Percentiles rank a stretch among this genome's conserved stretches.
Evolutionary conservation across 306 rosid species (phyloP).

Genomic region (Begonia masoniana): DNA sequence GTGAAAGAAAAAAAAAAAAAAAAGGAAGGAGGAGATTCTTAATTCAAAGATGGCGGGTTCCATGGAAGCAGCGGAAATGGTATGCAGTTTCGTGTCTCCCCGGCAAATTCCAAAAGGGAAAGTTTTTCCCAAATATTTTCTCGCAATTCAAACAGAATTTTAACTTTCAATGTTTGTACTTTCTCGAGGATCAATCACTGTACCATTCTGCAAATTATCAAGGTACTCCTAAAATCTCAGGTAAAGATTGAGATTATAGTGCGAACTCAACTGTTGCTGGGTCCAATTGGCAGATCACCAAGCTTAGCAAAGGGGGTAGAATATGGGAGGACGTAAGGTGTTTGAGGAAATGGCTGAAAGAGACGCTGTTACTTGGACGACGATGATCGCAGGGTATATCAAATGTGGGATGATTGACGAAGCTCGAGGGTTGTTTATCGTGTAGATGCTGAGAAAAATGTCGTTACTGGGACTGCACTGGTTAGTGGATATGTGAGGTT

Average conservation of each 20-base stretch:
- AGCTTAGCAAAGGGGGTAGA: conserved; percentile 16
- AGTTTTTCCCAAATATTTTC: not conserved
- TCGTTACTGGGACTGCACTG: conserved; percentile 39
- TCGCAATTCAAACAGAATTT: conserved; percentile 5
- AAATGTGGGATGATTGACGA: conserved; percentile 27
- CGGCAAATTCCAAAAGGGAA: no score
- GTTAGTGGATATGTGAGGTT: conserved; percentile 25
- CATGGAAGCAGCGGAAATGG: no score
- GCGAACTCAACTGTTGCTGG: conserved; percentile 17
- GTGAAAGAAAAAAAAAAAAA: no score
- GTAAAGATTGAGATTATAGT: conserved; percentile 13
- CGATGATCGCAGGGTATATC: conserved; percentile 26
- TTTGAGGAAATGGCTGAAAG: conserved; percentile 32
- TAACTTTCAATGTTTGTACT: not conserved
- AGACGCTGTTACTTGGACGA: conserved; percentile 35
- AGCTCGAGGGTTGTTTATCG: conserved; percentile 30
- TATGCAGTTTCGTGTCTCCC: no score
- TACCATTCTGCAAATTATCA: conserved; percentile 8
- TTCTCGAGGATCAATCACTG: not conserved
- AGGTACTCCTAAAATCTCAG: conserved; percentile 6
- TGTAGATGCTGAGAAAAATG: conserved; percentile 29
- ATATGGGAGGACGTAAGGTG: conserved; percentile 20
- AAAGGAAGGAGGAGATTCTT: no score
- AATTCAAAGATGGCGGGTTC: no score
- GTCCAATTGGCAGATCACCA: conserved; percentile 24